Conservation (phyloP, 2,329 filamentous ascomycete genomes). For the Epichloe sibirici region DNA sequence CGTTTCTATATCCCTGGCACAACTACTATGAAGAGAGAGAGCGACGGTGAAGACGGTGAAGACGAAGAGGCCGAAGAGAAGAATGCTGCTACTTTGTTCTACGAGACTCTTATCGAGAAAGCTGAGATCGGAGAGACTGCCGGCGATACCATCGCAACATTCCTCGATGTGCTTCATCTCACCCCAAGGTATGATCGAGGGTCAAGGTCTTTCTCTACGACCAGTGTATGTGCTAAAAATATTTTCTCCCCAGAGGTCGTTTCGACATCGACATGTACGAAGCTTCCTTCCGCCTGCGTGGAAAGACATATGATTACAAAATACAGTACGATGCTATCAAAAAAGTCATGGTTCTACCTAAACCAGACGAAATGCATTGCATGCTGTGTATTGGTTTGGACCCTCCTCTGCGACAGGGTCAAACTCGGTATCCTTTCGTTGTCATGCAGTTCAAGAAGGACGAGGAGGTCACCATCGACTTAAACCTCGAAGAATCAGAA, state of each 20-base stretch:
- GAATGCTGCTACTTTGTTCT: constrained; percentile 94
- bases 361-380: constrained; percentile 94
- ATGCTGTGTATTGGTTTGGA: constrained; percentile 92
- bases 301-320: constrained; percentile 99
- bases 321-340: constrained; percentile 97
- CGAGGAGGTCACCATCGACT: constrained; percentile 89
- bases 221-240: background rate
- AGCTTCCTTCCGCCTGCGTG: constrained; percentile 86
- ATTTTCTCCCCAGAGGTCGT: constrained; percentile 56
- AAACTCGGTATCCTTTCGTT: constrained; percentile 94
- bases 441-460: constrained; percentile 99
- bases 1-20: constrained; percentile 95
- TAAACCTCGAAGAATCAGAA: constrained; percentile 89
- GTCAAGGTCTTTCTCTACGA: background rate
- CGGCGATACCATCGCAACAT: constrained; percentile 96
- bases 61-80: constrained; percentile 54
- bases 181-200: constrained; percentile 58
- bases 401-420: constrained; percentile 87
- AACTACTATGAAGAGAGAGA: constrained; percentile 56
- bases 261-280: constrained; percentile 99
- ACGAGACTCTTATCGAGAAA: constrained; percentile 95
- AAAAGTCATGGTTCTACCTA: constrained; percentile 96
- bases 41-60: constrained; percentile 59
- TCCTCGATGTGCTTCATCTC: constrained; percentile 91
- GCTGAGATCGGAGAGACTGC: constrained; percentile 98